Base-by-base conservation (phyloP, 495 filamentous ascomycete species). In the Penicillium fimorum region DNA sequence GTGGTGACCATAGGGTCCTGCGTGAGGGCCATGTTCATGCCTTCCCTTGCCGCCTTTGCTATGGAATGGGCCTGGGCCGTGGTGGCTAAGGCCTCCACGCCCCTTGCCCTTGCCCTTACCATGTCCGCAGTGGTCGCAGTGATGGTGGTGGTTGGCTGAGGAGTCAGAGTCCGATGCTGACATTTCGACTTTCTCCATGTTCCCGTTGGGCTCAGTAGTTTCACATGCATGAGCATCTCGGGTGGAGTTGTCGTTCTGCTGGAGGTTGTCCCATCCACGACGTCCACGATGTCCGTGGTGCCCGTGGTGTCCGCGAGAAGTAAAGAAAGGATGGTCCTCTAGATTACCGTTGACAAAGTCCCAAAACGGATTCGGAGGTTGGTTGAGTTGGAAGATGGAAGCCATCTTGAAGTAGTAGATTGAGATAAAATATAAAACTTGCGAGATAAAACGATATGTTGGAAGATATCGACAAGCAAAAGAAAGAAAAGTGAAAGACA, bases 301-400 rank as follows among this genome's bases (percentile, higher is more conserved):
- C 2, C 45, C 55, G 37, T 49, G 55, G 33, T 61, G 61, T 32
- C 61, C 57, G 35, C 49, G 59, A 59, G 66, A 66, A 29, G 67
- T 61, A 50, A 72, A 72, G 68, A 74, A 71, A 33, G 74, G 71
- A 58, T 75, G 71, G 27, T 74, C 56, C 49, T 77, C 69, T 7
- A 77, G 61, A 37, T 50, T 52, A 6, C 58, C 58, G 44, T 61
- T 52, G 43, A 73, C 12, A 32, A 67, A 60, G 43, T 75, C 70
- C 72, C 72, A 75, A 48, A 76, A 68, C 5, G 70, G 64, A 55
- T 65, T 52, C 8, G 62, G 57, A n/a, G 57, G 60, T 20, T 70
- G 61, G 50, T 77, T 77, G 58, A 72, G 59, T 53, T 69, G 58
- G 47, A 73, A 69, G 50, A 76, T 64, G 27, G 67, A 67, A 57